Evolutionary conservation across 768 basidiomycete genomes (phyloP).

Genomic region (Hebeloma cylindrosporum): DNA sequence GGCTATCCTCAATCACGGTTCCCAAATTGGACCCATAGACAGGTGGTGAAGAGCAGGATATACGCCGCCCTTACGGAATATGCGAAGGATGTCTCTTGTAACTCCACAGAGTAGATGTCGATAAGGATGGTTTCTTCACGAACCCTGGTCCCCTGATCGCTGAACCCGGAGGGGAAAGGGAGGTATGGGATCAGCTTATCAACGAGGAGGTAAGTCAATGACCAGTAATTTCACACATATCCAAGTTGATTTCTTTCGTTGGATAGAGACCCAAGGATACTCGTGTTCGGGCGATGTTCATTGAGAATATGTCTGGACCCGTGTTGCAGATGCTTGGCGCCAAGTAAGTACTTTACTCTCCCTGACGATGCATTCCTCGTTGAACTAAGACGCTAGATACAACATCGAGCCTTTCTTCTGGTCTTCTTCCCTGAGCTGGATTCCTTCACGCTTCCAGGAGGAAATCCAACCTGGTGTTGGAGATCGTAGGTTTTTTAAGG

Average conservation of each 20-base stretch:
- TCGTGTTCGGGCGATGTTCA: slow-evolving; percentile 53
- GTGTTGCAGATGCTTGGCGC: slow-evolving; percentile 62
- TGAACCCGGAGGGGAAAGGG: slow-evolving; percentile 24
- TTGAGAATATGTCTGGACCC: slow-evolving; percentile 51
- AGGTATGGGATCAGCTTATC: slow-evolving; percentile 39
- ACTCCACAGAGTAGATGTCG: slow-evolving; percentile 42
- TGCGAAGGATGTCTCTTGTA: slow-evolving; percentile 25
- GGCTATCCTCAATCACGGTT: slow-evolving; percentile 48
- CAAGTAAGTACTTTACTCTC: slow-evolving; percentile 36
- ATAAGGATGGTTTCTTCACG: slow-evolving; percentile 37
- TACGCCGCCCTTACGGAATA: slow-evolving; percentile 36
- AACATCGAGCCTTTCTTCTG: slow-evolving; percentile 68
- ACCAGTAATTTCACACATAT: background rate
- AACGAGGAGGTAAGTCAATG: slow-evolving; percentile 33
- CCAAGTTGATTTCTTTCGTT: background rate
- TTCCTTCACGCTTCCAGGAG: slow-evolving; percentile 66
- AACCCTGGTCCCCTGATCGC: slow-evolving; percentile 27
- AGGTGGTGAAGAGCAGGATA: slow-evolving; percentile 44
- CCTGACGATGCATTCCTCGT: slow-evolving; percentile 29
- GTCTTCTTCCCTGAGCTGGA: slow-evolving; percentile 66
- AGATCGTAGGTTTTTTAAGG: slow-evolving; percentile 46
- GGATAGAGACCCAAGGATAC: slow-evolving; percentile 34
- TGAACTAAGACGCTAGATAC: slow-evolving; percentile 47
- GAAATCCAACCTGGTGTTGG: slow-evolving; percentile 37
- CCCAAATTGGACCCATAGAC: slow-evolving; percentile 55